Evolutionary conservation across 192 early-diverging fungal genomes (phyloP).

Genomic region (Funneliformis mosseae): DNA sequence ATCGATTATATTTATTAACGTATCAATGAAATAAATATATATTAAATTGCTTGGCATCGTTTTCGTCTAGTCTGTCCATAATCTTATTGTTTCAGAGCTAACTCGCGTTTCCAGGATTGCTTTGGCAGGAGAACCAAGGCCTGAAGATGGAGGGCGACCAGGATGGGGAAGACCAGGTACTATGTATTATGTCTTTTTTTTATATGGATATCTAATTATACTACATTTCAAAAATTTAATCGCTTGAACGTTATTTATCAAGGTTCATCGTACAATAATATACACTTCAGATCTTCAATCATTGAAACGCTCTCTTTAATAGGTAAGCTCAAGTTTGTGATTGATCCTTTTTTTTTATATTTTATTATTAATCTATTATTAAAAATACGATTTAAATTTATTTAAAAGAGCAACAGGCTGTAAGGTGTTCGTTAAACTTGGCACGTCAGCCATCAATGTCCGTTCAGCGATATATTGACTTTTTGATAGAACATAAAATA

Average conservation of each 20-base stretch:
- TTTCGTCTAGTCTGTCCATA: slow-evolving; percentile 46
- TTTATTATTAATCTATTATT: not conserved
- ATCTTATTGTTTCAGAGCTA: slow-evolving; percentile 48
- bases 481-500: slow-evolving; percentile 51
- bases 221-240: not conserved
- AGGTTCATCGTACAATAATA: slow-evolving; percentile 46
- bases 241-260: not conserved
- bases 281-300: slow-evolving; percentile 58
- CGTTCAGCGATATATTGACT: slow-evolving; percentile 54
- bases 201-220: no score
- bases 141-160: slow-evolving; percentile 48
- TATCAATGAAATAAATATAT: not conserved
- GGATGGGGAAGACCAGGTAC: slow-evolving; percentile 59
- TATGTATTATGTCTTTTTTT: not conserved
- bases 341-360: not conserved
- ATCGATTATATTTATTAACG: not conserved
- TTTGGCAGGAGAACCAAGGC: slow-evolving; percentile 44
- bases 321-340: slow-evolving; percentile 37
- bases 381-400: not conserved
- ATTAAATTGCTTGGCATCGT: not conserved
- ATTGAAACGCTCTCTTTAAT: slow-evolving; percentile 56
- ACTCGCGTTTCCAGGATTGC: slow-evolving; percentile 42
- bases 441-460: slow-evolving; percentile 53
- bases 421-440: slow-evolving; percentile 40
- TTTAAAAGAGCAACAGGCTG: slow-evolving; percentile 49